Evolutionary conservation across 2,329 filamentous ascomycete genomes (phyloP).

Genomic region (Parastagonospora avenae): DNA sequence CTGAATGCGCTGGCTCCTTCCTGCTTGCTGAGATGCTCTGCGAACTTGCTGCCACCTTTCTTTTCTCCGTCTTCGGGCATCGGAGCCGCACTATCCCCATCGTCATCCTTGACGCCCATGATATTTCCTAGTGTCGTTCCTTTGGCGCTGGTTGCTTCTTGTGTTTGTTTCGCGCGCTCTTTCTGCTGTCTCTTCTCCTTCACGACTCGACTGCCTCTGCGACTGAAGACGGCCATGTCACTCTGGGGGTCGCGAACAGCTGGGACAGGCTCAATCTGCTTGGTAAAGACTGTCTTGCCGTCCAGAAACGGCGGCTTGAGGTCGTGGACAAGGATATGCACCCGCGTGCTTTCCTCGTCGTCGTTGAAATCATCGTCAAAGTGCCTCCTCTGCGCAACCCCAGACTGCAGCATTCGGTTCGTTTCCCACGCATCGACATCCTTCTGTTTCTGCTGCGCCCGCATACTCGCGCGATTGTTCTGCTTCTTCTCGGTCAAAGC

Average conservation of each 20-base stretch:
- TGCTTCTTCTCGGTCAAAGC: constrained; percentile 81
- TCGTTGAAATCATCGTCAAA: constrained; percentile 82
- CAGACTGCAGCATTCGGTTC: constrained; percentile 96
- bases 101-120: constrained; percentile 93
- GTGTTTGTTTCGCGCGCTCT: constrained; percentile 90
- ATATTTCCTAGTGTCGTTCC: constrained; percentile 92
- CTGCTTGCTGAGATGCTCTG: constrained; percentile 84
- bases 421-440: constrained; percentile 99
- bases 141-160: constrained; percentile 90
- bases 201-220: constrained; percentile 92
- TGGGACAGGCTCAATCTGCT: constrained; percentile 92
- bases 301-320: constrained; percentile 93
- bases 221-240: constrained; percentile 97
- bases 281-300: constrained; percentile 94
- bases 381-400: constrained; percentile 87
- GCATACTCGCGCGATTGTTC: constrained; percentile 70
- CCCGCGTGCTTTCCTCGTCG: constrained; percentile 85
- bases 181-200: constrained; percentile 89
- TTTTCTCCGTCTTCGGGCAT: constrained; percentile 73
- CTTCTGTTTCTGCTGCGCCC: constrained; percentile 83
- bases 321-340: constrained; percentile 92
- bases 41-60: constrained; percentile 77
- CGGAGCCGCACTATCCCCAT: constrained; percentile 82
- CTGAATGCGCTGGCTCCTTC: constrained; percentile 88
- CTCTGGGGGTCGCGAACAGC: constrained; percentile 93